Base-by-base conservation (phyloP, 2,329 filamentous ascomycete genomes). In the Aspergillus transmontanensis region DNA sequence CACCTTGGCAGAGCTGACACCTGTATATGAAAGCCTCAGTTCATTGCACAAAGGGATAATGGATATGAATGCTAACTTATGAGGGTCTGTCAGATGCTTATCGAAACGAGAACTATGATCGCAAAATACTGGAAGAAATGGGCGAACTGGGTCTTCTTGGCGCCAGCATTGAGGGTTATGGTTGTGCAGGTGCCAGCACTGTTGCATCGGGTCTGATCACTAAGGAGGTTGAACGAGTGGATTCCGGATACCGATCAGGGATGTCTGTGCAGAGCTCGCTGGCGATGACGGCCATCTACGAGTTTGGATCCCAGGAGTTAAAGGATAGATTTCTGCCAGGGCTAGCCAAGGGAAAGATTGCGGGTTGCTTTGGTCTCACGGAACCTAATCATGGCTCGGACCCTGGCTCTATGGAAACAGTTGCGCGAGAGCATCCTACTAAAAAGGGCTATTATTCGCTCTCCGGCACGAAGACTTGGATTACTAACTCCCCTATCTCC, bases 361-460 rank as follows among this genome's bases (percentile, higher is more conserved):
- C 96, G 2, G 93, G 93, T 50, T 93, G 91, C 68, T 97, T 97
- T 79, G 93, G 94, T 26, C 80, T 97, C 72, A 97, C 94, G 1
- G 93, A 97, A 79, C 93, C 94, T 60, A 96, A 97, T 77, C 93
- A 97, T 76, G 93, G 93, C 64, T 95, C 91, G 61, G 94, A 97
- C 75, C 93, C 93, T 6, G 93, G 93, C 16, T 92, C 90, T 41
- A 94, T 97, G 92, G 93, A 97, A 83, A 93, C 90, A 6, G 85
- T 86, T 11, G 94, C 93, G n/a, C 92, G 89, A 75, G 89, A 89
- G 56, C 93, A 97, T 75, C 91, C 93, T 6, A 89, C 87, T 9
- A 94, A 94, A 82, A 90, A 91, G 73, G 93, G 93, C 1, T 92
- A 93, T 77, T 91, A 90, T 71, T 86, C 89, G 50, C 80, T 97